Evolutionary conservation across 768 basidiomycete genomes (phyloP).

Genomic region (Candolleomyces eurysporus): DNA sequence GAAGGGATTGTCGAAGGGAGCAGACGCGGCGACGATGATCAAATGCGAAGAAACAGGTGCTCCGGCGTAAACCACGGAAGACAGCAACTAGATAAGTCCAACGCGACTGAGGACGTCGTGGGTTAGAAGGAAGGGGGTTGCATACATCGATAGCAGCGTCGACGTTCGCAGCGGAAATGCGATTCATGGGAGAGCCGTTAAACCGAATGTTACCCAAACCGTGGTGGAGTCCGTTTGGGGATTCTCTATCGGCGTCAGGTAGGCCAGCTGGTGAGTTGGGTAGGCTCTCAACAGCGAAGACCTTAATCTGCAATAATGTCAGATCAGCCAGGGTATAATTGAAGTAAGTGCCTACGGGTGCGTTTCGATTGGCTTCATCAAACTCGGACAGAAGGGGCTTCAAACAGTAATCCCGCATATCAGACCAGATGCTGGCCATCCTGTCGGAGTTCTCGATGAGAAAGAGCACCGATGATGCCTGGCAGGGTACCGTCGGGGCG

Average conservation of each 20-base stretch:
- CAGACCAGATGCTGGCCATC: neutral
- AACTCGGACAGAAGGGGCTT: neutral
- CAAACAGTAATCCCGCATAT: neutral
- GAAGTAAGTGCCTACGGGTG: neutral
- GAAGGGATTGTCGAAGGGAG: neutral
- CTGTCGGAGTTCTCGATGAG: neutral
- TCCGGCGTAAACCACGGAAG: neutral
- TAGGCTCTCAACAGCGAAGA: neutral
- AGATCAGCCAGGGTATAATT: neutral
- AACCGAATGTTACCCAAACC: neutral
- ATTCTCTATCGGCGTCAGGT: neutral
- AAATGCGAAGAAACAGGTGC: neutral
- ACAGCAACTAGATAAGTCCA: neutral
- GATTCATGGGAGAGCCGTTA: neutral
- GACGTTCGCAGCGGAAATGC: neutral
- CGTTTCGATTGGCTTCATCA: neutral
- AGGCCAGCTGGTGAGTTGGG: neutral
- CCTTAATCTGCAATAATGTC: neutral
- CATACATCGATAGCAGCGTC: slow-evolving; percentile 1
- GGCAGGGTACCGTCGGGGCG: neutral
- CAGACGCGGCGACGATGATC: neutral
- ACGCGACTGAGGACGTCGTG: neutral
- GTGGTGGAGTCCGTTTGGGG: neutral
- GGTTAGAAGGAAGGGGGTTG: neutral
- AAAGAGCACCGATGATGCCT: neutral